Percentiles rank a stretch among this genome's conserved stretches.
phyloP scores from a whole-genome alignment of 2,329 filamentous ascomycete species.

The Penicillium italicum region DNA sequence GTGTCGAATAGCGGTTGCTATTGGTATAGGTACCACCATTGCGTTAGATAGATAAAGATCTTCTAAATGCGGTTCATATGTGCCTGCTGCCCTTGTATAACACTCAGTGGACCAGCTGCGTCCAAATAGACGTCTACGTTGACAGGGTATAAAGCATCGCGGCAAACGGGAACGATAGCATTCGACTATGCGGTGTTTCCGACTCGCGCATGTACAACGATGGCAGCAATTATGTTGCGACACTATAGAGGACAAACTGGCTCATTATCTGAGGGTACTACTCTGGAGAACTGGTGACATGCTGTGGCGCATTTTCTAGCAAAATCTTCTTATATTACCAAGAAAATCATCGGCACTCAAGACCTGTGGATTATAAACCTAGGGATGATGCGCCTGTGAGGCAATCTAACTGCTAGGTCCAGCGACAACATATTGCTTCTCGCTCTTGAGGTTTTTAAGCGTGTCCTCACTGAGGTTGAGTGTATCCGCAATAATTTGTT shows the following conservation, averaged over 20 bases:
- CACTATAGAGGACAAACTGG: background rate
- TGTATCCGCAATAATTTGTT: constrained; percentile 58
- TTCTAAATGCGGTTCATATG: background rate
- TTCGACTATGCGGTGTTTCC: background rate
- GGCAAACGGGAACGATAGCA: background rate
- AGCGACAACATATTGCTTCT: constrained; percentile 47
- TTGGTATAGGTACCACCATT: background rate
- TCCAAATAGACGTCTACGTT: background rate
- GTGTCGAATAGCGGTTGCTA: background rate
- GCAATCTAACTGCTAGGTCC: constrained; percentile 15
- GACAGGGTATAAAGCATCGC: background rate
- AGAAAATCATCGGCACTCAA: background rate
- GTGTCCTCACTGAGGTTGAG: constrained; percentile 45
- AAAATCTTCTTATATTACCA: background rate
- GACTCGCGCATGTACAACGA: background rate
- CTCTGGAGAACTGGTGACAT: background rate
- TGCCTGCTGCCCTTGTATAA: background rate
- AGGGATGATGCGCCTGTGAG: background rate
- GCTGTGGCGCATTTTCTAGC: background rate
- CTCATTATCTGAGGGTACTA: background rate
- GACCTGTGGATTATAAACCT: background rate
- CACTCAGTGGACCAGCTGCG: background rate
- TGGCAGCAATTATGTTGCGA: background rate
- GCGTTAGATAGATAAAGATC: background rate
- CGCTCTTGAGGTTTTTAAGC: constrained; percentile 41